Evolutionary conservation across 176 grass and related monocot genomes (phyloP).

Genomic region (Bolboschoenus planiculmis): DNA sequence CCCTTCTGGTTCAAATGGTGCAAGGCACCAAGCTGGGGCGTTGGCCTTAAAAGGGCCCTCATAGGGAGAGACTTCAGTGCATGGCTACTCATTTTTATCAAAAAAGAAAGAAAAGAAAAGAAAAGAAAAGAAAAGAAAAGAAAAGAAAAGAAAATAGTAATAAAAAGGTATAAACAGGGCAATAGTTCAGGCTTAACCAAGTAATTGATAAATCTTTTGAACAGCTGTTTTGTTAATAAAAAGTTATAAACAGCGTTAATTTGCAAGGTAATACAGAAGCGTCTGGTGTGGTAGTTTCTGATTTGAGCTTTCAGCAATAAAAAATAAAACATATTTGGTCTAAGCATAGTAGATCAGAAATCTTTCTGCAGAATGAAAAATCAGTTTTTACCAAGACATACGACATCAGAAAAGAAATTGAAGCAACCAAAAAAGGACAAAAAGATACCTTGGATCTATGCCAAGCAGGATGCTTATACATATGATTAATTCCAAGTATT

Average conservation of each 20-base stretch:
- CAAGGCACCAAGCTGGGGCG: conserved; percentile 71
- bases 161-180: background rate
- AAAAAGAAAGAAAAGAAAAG: background rate
- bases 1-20: conserved; percentile 94
- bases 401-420: background rate
- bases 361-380: background rate
- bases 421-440: background rate
- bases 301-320: too few relatives aligned
- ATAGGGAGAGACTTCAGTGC: conserved; percentile 70
- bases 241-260: background rate
- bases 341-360: background rate
- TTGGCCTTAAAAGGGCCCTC: conserved; percentile 59
- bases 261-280: background rate
- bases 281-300: background rate
- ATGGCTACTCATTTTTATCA: conserved; percentile 41
- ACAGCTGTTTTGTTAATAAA: background rate
- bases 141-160: background rate
- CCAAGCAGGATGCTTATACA: conserved; percentile 85
- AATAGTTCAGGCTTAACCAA: background rate
- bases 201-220: conserved; percentile 14
- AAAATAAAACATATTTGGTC: background rate
- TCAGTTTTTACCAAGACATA: background rate
- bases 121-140: background rate
- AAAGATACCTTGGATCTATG: conserved; percentile 59
- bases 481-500: conserved; percentile 76